phyloP scores from a whole-genome alignment of 225 moss, liverwort and hornwort genomes.

The Marchantia paleacea region DNA sequence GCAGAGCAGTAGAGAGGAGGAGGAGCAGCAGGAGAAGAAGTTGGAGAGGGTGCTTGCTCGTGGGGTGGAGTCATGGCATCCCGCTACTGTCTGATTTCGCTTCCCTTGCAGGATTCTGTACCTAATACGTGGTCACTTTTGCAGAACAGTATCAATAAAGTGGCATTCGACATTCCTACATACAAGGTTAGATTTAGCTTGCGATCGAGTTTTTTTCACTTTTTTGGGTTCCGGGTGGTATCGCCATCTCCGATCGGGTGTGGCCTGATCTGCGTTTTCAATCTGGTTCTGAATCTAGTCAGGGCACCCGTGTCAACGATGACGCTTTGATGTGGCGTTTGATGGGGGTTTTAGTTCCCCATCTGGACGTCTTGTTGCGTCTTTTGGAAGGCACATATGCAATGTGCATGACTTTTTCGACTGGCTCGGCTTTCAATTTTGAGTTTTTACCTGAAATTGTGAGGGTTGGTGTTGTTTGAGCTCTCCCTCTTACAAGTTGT shows the following conservation, averaged over 20 bases:
- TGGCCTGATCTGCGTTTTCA: conserved; percentile 3
- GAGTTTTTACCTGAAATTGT: background rate
- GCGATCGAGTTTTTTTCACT: background rate
- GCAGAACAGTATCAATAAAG: conserved; percentile 56
- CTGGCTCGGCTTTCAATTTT: background rate
- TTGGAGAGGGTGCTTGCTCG: background rate
- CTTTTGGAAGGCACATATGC: background rate
- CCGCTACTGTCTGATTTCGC: conserved; percentile 72
- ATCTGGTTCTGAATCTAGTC: background rate
- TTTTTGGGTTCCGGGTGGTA: background rate
- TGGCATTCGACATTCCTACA: conserved; percentile 78
- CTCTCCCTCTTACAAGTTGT: conserved; percentile 1
- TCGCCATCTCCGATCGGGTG: background rate
- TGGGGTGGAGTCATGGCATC: conserved; percentile 59
- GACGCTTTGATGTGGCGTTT: conserved; percentile 17
- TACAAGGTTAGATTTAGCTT: conserved; percentile 58
- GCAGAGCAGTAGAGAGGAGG: background rate
- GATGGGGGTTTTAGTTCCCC: background rate
- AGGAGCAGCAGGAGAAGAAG: background rate
- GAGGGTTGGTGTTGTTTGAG: background rate
- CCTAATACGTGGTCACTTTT: conserved; percentile 63
- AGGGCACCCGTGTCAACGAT: conserved; percentile 9
- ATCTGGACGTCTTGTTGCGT: background rate
- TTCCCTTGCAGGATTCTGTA: conserved; percentile 73
- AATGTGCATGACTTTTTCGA: background rate